Evolutionary conservation across 78 protist species (phyloP), one percentile per base, ranked within the genome.

Genomic region (Pelomyxa schiedti): DNA sequence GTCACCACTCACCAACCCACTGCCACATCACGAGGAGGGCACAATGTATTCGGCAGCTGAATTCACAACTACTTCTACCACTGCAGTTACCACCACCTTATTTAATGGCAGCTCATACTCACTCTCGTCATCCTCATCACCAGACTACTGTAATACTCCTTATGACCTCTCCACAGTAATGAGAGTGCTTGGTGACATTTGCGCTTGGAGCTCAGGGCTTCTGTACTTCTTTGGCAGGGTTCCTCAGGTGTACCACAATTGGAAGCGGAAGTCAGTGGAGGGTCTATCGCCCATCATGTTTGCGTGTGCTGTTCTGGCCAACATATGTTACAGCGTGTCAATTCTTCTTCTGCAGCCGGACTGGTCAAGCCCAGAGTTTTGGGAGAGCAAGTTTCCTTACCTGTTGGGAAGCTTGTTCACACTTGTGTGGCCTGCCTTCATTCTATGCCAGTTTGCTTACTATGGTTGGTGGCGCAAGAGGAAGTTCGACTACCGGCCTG

Each of bases 231-330:
- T 58, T n/a, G 4, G 41, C 2, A 42, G 75, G 5, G 9, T 77
- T 6, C 75, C 81, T 39, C 81, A 77, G 75, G 1, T 77, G 32
- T 26, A 53, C 26, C 69, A 71, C 39, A 77, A 77, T 40, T 40
- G n/a, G 22, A 1, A 9, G 32, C 53, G 75, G 28, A 29, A 29
- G 42, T 1, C 58, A 8, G 42, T 63, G 32, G 81, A 77, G 8
- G 81, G 81, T 5, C 75, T 77, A 8, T 37, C 52, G 30, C 4
- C 63, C 5, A 8, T 40, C n/a, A 67, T 77, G 81, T 77, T 77
- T 66, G 4, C 67, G 28, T 70, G 3, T 24, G 69, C 76, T n/a
- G 66, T 77, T 8, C 3, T 2, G 1, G 81, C 41, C 5, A 77
- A 77, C 53, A 28, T 39, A 24, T n/a, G 36, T 32, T 77, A 77